These are phyloP conservation scores for Peronospora destructor DNA, from an alignment of 352 stramenopile species.

Conservation along the genomic window DNA sequence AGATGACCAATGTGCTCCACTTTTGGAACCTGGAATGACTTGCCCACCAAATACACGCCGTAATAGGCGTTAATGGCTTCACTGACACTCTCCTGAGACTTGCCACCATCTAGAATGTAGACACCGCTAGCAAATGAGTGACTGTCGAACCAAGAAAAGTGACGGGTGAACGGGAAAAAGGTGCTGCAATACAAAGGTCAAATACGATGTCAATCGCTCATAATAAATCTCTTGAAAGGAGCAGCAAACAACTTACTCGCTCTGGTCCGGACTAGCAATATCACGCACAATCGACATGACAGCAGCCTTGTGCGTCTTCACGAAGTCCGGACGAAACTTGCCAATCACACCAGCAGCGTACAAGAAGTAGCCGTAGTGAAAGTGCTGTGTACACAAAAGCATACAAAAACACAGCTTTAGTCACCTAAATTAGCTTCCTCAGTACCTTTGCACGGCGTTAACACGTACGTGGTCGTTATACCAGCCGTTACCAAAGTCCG, in stretches of 20 bases:
- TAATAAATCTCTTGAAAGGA: background rate
- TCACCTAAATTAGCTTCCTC: background rate
- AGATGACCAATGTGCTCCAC: slow-evolving; percentile 88
- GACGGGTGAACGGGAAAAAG: slow-evolving; percentile 88
- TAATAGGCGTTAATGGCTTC: slow-evolving; percentile 97
- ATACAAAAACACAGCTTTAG: slow-evolving; percentile 4
- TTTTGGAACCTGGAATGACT: slow-evolving; percentile 55
- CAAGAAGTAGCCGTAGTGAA: slow-evolving; percentile 94
- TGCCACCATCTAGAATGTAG: slow-evolving; percentile 92
- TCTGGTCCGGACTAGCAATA: slow-evolving; percentile 55
- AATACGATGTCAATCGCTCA: slow-evolving; percentile 2
- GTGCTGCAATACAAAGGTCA: slow-evolving; percentile 29
- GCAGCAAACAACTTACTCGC: slow-evolving; percentile 42
- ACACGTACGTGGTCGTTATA: slow-evolving; percentile 85
- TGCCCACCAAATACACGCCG: slow-evolving; percentile 90
- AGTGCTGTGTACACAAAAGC: slow-evolving; percentile 80
- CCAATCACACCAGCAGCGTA: slow-evolving; percentile 78
- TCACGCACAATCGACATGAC: slow-evolving; percentile 74
- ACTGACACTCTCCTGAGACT: slow-evolving; percentile 94
- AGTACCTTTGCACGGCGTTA: background rate
- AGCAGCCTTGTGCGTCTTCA: slow-evolving; percentile 55
- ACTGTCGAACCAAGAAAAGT: slow-evolving; percentile 96
- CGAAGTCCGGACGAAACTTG: slow-evolving; percentile 72
- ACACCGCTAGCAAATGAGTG: slow-evolving; percentile 94
- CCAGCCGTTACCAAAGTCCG: slow-evolving; percentile 91